Percentiles rank a stretch among this genome's conserved stretches.
Conservation (phyloP, 371 early-diverging fungal species). For the Batkoa obscura region DNA sequence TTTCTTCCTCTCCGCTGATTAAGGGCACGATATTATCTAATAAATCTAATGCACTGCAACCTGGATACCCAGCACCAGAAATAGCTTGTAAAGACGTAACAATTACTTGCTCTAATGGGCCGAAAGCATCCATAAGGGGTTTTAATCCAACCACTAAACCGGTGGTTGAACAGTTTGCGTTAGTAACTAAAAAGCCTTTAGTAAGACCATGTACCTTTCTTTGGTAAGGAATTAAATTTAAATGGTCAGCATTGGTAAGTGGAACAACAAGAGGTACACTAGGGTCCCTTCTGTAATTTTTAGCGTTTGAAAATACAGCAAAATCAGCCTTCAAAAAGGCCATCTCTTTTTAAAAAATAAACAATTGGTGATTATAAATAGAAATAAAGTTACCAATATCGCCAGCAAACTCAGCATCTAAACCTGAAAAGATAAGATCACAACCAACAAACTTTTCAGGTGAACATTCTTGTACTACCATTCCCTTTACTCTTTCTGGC, state of each 20-base stretch:
- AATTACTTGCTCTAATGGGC: slow-evolving; percentile 49
- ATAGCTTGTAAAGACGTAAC: slow-evolving; percentile 91
- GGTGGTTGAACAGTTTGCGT: slow-evolving; percentile 94
- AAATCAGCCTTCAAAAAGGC: slow-evolving; percentile 63
- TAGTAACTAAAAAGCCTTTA: slow-evolving; percentile 85
- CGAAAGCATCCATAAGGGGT: slow-evolving; percentile 76
- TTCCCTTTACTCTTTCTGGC: slow-evolving; percentile 32
- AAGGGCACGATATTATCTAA: slow-evolving; percentile 85
- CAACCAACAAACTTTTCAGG: slow-evolving; percentile 57
- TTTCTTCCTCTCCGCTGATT: slow-evolving; percentile 92
- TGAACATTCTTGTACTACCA: slow-evolving; percentile 57
- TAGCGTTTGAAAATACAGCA: slow-evolving; percentile 87
- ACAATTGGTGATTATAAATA: neutral
- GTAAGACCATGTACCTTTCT: slow-evolving; percentile 30
- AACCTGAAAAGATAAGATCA: slow-evolving; percentile 80
- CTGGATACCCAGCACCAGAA: slow-evolving; percentile 93
- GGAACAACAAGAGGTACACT: slow-evolving; percentile 85
- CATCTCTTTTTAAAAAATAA: slow-evolving; percentile 27
- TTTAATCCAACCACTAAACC: slow-evolving; percentile 82
- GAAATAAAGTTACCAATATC: slow-evolving; percentile 43
- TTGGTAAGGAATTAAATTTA: slow-evolving; percentile 59
- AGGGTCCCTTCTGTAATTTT: slow-evolving; percentile 79
- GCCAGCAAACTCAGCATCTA: slow-evolving; percentile 84
- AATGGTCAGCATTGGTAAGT: slow-evolving; percentile 71
- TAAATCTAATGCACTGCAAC: slow-evolving; percentile 82